Percentiles rank a stretch among this genome's conserved stretches.
These are phyloP conservation scores for Schizopora paradoxa DNA, from an alignment of 1,284 basidiomycete species.

Conservation along the genomic window DNA sequence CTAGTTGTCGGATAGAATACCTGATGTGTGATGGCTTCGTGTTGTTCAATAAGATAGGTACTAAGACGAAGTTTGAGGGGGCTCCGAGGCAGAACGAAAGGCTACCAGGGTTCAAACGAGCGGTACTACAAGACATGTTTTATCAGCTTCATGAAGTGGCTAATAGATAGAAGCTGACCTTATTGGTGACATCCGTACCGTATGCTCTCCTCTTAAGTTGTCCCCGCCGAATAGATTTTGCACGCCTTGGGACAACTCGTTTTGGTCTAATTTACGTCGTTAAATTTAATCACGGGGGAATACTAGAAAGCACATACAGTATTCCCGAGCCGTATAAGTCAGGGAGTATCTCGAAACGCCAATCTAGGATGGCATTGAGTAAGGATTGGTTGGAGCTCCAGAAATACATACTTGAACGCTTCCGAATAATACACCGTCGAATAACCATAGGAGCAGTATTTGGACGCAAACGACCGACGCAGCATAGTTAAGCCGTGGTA, in stretches of 20 bases:
- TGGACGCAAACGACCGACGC: constrained; percentile 56
- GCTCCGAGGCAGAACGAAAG: constrained; percentile 68
- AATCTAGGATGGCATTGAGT: constrained; percentile 29
- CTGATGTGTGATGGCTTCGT: constrained; percentile 70
- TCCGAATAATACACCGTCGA: constrained; percentile 71
- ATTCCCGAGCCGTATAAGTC: constrained; percentile 12
- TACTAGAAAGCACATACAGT: constrained; percentile 7
- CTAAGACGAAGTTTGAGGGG: constrained; percentile 49
- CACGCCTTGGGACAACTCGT: constrained; percentile 38
- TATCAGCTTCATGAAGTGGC: constrained; percentile 1
- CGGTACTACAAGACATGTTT: constrained; percentile 47
- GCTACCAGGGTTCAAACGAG: constrained; percentile 68
- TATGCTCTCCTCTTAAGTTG: constrained; percentile 85
- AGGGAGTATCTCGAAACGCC: constrained; percentile 15
- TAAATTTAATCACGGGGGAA: neutral
- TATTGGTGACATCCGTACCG: constrained; percentile 85
- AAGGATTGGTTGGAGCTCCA: constrained; percentile 18
- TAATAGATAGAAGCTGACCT: constrained; percentile 27
- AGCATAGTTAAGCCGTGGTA: constrained; percentile 72
- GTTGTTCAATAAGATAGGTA: constrained; percentile 89
- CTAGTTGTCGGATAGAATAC: constrained; percentile 75
- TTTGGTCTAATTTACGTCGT: constrained; percentile 6
- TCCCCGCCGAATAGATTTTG: constrained; percentile 36
- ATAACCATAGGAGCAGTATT: constrained; percentile 49
- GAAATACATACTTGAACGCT: constrained; percentile 36